These are phyloP conservation scores for Colletotrichum ledebouriae DNA, from an alignment of 2,329 filamentous ascomycete genomes.

Conservation along the genomic window DNA sequence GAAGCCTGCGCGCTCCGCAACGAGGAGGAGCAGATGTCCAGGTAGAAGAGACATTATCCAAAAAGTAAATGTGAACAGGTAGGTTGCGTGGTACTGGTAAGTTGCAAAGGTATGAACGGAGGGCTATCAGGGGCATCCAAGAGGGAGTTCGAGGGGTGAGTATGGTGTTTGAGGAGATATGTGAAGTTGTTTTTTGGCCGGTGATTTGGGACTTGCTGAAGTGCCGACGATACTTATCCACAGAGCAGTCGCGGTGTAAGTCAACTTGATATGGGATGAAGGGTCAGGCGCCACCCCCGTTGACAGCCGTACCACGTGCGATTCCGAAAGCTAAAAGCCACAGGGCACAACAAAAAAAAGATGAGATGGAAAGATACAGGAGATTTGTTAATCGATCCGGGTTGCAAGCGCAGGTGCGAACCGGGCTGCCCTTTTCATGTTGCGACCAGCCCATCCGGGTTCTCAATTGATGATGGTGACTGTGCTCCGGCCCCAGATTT, in stretches of 20 bases:
- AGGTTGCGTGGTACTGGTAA: neutral
- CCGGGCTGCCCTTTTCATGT: constrained; percentile 35
- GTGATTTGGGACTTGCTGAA: neutral
- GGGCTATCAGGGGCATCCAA: neutral
- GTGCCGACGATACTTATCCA: no score
- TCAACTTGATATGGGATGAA: constrained; percentile 4
- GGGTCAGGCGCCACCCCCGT: constrained; percentile 10
- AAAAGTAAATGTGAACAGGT: constrained; percentile 8
- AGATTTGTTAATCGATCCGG: neutral
- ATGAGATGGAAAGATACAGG: constrained; percentile 7
- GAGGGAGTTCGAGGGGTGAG: neutral
- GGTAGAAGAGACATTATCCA: constrained; percentile 39
- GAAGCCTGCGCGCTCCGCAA: constrained; percentile 33
- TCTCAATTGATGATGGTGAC: constrained; percentile 33
- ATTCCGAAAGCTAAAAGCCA: no score
- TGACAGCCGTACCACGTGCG: neutral
- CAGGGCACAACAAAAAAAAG: neutral
- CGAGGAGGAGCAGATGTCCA: constrained; percentile 34
- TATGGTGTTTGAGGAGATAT: neutral
- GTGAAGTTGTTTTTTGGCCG: neutral
- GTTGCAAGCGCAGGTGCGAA: constrained; percentile 23
- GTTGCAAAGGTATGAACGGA: neutral
- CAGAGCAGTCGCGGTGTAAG: constrained; percentile 1
- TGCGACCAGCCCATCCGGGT: constrained; percentile 37
- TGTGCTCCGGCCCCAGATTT: constrained; percentile 34